Evolutionary conservation across 306 rosid species (phyloP).

Genomic region (Canavalia gladiata): DNA sequence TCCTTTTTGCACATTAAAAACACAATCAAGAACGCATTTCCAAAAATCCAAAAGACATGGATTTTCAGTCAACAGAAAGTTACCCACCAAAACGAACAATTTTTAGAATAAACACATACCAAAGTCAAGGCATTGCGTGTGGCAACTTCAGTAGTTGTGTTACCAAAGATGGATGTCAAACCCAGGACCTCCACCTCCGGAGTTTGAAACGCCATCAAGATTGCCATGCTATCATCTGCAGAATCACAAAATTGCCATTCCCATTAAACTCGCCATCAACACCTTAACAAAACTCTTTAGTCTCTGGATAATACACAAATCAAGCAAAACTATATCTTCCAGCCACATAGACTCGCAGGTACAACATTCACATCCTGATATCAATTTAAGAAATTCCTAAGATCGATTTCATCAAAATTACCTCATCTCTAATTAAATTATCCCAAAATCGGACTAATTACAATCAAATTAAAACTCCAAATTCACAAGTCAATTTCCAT

Average conservation of each 20-base stretch:
- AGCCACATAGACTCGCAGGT: too few relatives aligned
- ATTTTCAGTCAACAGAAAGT: neutral
- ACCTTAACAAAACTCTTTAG: neutral
- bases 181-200: conserved; percentile 82
- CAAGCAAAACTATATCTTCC: neutral
- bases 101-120: conserved; percentile 64
- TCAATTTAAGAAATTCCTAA: neutral
- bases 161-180: conserved; percentile 84
- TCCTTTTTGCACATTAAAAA: conserved; percentile 79
- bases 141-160: conserved; percentile 71
- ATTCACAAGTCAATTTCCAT: neutral
- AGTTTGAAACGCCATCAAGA: conserved; percentile 88
- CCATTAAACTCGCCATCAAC: neutral
- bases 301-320: neutral
- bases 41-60: conserved; percentile 30
- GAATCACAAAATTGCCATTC: conserved; percentile 36
- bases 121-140: conserved; percentile 88
- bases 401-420: neutral
- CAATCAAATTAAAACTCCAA: neutral
- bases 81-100: conserved; percentile 24
- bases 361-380: neutral
- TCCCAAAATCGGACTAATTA: neutral
- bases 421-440: conserved; percentile 11
- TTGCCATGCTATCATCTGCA: conserved; percentile 91
- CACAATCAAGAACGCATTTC: conserved; percentile 61